These are phyloP conservation scores for Blastobotrys indianensis DNA, from an alignment of 1,139 yeast species.

Conservation along the genomic window DNA sequence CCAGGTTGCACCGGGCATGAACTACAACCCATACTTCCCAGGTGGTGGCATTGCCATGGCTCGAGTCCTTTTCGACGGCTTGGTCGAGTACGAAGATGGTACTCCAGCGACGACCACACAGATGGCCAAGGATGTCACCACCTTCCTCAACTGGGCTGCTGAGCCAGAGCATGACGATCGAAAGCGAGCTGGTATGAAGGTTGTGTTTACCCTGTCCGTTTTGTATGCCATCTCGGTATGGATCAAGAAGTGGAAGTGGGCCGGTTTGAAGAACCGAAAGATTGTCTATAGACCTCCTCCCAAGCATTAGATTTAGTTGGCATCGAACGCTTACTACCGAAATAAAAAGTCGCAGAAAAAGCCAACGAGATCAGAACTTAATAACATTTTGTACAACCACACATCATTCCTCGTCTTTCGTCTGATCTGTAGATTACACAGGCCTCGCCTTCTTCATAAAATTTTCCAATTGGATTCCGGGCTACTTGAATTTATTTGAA, in stretches of 20 bases:
- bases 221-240: slow-evolving; percentile 79
- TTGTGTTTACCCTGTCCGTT: slow-evolving; percentile 70
- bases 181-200: slow-evolving; percentile 95
- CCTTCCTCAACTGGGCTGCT: slow-evolving; percentile 96
- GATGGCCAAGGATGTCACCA: slow-evolving; percentile 97
- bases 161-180: slow-evolving; percentile 99
- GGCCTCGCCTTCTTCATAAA: too few relatives aligned
- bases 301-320: slow-evolving; percentile 4
- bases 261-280: slow-evolving; percentile 92
- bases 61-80: slow-evolving; percentile 92
- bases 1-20: slow-evolving; percentile 81
- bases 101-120: slow-evolving; percentile 98
- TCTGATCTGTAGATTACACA: too few relatives aligned
- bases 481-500: too few relatives aligned
- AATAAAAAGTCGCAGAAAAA: too few relatives aligned
- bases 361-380: too few relatives aligned
- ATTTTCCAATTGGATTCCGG: too few relatives aligned
- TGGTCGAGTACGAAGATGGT: slow-evolving; percentile 98
- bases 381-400: background rate
- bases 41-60: slow-evolving; percentile 99
- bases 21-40: slow-evolving; percentile 99
- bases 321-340: too few relatives aligned
- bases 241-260: slow-evolving; percentile 99
- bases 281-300: slow-evolving; percentile 81
- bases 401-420: too few relatives aligned